These are phyloP conservation scores for Kluyveromyces lactis DNA, from an alignment of 805 yeast genomes.

Conservation along the genomic window DNA sequence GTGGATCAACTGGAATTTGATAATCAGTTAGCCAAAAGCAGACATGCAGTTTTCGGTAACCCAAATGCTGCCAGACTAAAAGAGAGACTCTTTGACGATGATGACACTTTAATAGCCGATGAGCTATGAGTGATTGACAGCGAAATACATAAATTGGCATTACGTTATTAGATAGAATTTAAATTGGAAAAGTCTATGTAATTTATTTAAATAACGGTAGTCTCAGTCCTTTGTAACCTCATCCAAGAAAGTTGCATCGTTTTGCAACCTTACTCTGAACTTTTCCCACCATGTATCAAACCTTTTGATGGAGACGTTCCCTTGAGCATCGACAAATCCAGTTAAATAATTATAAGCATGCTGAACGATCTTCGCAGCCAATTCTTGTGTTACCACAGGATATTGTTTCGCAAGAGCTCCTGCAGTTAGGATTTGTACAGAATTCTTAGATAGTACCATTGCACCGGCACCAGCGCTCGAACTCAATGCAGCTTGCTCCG, in stretches of 20 bases:
- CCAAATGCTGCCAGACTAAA: conserved; percentile 57
- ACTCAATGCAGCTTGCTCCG: conserved; percentile 12
- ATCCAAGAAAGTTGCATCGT: conserved; percentile 78
- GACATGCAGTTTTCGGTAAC: conserved; percentile 73
- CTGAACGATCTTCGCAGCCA: conserved; percentile 82
- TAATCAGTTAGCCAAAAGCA: conserved; percentile 34
- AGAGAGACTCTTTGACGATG: conserved; percentile 41
- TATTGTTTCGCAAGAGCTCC: conserved; percentile 28
- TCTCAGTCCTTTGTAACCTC: conserved; percentile 26
- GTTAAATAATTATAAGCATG: conserved; percentile 88
- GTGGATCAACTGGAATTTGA: conserved; percentile 30
- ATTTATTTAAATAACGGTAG: no score
- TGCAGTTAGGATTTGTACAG: conserved; percentile 18
- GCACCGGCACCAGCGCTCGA: conserved; percentile 17
- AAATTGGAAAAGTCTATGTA: no score
- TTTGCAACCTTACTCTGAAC: conserved; percentile 63
- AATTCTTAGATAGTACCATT: conserved; percentile 24
- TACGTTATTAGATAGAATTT: no score
- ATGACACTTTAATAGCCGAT: background rate
- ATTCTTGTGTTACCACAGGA: conserved; percentile 41
- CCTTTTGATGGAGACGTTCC: conserved; percentile 78
- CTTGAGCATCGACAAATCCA: conserved; percentile 73
- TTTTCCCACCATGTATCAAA: conserved; percentile 96
- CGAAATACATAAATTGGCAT: no score
- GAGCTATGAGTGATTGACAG: background rate